Base-by-base conservation (phyloP, 2,329 filamentous ascomycete species). In the Neonectria neomacrospora region DNA sequence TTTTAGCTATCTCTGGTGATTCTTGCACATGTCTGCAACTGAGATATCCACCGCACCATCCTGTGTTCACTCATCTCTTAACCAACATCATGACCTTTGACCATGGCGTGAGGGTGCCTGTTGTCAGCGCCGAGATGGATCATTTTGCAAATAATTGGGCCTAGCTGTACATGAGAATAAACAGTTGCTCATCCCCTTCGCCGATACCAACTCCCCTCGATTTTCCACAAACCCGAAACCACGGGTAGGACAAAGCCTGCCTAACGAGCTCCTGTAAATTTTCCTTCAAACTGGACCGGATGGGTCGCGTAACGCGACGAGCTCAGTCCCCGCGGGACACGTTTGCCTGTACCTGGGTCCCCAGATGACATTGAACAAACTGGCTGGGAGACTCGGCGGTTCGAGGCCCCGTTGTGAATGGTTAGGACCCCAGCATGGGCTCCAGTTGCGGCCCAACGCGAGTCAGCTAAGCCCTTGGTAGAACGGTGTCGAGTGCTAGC, bases 281-380 rank as follows among this genome's bases (percentile, higher is more conserved):
- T 45, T 20, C 64, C 60, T 22, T 41, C 16, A 12, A 51, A 68
- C 2, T 60, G 0, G 2, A 30, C 54, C 0, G 60, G 60, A 23
- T 52, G 54, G 16, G 16, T 66, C 12, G 68, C 68, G n/a, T 53
- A 71, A 6, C 62, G 60, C 3, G 68, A 71, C 11, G 69, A 48
- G 16, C 67, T 50, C 10, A 50, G 28, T 5, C 47, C 47, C 28
- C 32, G 47, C 8, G 30, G 44, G 28, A 30, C 5, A 5, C 26
- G n/a, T 20, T 11, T 32, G 10, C 28, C 47, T 8, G 28, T 32
- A 7, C 28, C 14, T 32, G 10, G n/a, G 11, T 26, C n/a, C 4
- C 45, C 14, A 45, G 20, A 20, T 6, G 42, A 28, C 42, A 16
- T n/a, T 6, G 42, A 16, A 16, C 12, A 9, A 16, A 14, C 14